These are phyloP conservation scores for Brasenia schreberi DNA, from an alignment of 164 flowering plant genomes.

Conservation along the genomic window DNA sequence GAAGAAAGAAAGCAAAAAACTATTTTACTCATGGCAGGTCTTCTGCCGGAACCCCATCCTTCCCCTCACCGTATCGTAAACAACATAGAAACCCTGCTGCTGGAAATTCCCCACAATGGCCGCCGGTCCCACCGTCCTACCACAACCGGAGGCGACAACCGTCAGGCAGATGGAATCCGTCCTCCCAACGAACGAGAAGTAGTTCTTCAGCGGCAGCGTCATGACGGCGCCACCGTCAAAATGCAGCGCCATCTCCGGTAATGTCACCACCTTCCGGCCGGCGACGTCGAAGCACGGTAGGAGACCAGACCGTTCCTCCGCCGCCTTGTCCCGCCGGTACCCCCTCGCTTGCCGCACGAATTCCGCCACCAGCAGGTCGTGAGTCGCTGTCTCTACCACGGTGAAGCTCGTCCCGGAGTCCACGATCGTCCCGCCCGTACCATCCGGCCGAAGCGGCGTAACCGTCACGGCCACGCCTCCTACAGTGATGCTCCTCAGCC, in stretches of 20 bases:
- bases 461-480: slow-evolving; percentile 41
- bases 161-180: slow-evolving; percentile 36
- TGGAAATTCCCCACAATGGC: slow-evolving; percentile 45
- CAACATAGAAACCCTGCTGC: slow-evolving; percentile 41
- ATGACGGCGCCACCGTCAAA: slow-evolving; percentile 69
- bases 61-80: slow-evolving; percentile 36
- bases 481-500: slow-evolving; percentile 34
- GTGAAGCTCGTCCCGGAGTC: slow-evolving; percentile 85
- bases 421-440: slow-evolving; percentile 65
- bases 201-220: slow-evolving; percentile 51
- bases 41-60: slow-evolving; percentile 39
- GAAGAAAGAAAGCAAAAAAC: too few species aligned
- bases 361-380: slow-evolving; percentile 24
- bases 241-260: slow-evolving; percentile 40
- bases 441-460: slow-evolving; percentile 38
- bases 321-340: slow-evolving; percentile 21
- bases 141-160: slow-evolving; percentile 22
- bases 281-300: slow-evolving; percentile 51
- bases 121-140: slow-evolving; percentile 27
- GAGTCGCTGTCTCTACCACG: slow-evolving; percentile 41
- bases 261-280: slow-evolving; percentile 6
- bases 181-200: slow-evolving; percentile 23
- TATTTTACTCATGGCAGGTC: slow-evolving; percentile 10
- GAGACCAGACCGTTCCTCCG: slow-evolving; percentile 32
- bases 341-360: slow-evolving; percentile 37